These are phyloP conservation scores for Isoetes taiwanensis DNA, from an alignment of 75 land plant genomes.

Conservation along the genomic window DNA sequence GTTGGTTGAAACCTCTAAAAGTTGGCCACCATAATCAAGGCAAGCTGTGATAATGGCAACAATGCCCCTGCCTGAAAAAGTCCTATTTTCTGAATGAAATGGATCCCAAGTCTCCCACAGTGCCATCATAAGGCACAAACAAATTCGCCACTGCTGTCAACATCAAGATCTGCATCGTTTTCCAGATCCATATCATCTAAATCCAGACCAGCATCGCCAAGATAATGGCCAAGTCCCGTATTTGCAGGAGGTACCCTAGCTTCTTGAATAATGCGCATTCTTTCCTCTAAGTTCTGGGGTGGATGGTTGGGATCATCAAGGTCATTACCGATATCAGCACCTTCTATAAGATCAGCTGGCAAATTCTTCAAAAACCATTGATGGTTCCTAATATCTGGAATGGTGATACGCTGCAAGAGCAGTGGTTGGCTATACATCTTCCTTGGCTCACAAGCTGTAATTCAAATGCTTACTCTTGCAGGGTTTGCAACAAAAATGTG, in stretches of 20 bases:
- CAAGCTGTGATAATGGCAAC: too few species aligned
- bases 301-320: conserved; percentile 13
- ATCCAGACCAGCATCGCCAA: background rate
- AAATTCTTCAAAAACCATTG: conserved; percentile 67
- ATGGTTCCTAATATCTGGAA: conserved; percentile 61
- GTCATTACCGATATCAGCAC: conserved; percentile 23
- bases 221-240: background rate
- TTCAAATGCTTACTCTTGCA: too few species aligned
- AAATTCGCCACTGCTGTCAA: conserved; percentile 69
- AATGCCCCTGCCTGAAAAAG: too few species aligned
- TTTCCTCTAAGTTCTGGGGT: conserved; percentile 53
- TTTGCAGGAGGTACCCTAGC: conserved; percentile 27
- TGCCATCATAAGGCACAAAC: conserved; percentile 28
- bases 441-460: too few species aligned
- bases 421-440: too few species aligned
- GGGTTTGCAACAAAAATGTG: too few species aligned
- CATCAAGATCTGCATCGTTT: conserved; percentile 32
- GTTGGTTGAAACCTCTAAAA: too few species aligned
- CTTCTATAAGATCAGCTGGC: conserved; percentile 45
- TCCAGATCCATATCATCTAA: conserved; percentile 8
- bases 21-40: too few species aligned
- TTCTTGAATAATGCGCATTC: conserved; percentile 41
- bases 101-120: background rate
- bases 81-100: too few species aligned
- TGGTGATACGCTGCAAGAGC: conserved; percentile 40